Evolutionary conservation across 371 early-diverging fungal genomes (phyloP), one percentile per base, ranked within the genome.

Genomic region (Mortierella sp.): DNA sequence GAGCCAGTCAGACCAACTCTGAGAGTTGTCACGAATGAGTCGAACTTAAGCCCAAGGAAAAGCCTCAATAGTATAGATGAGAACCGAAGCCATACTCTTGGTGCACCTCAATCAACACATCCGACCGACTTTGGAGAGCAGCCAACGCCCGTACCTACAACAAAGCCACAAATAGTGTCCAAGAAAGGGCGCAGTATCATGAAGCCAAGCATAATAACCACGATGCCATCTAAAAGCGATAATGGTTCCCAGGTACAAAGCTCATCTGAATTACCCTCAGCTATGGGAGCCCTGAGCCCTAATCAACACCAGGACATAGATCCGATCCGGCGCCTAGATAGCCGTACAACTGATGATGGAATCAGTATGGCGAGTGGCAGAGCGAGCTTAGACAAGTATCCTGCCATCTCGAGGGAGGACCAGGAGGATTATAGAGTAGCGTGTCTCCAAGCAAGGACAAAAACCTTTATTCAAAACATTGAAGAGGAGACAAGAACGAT

Each of bases 181-280:
- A 74, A 74, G 33, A 74, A 71, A 48, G 24, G 38, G 15, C 75
- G 76, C 13, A 71, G 72, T 38, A 81, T 75, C 21, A 36, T 81
- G 63, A 75, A 71, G 57, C 81, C 81, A 3, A 24, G 69, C 21
- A 71, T 80, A 16, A 68, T 69, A 22, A 71, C 80, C n/a, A 68
- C 75, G 1, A 41, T 69, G 21, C 67, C 68, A 21, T 60, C 65
- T 3, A 70, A 61, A n/a, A 16, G 43, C 0, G 70, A 52, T 5
- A 52, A 41, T 19, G 43, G 33, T 11, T 45, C 63, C 4, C 63
- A 63, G n/a, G 28, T 63, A 6, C 62, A 36, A 5, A 63, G 65
- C 7, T 13, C 67, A 4, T 33, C 55, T 2, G 61, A 65, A 3
- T 40, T 60, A 2, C 15, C 53, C 13, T 43, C 48, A 6, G n/a